Base-by-base conservation (phyloP, 169 alveolate genomes). In the Besnoitia besnoiti region DNA sequence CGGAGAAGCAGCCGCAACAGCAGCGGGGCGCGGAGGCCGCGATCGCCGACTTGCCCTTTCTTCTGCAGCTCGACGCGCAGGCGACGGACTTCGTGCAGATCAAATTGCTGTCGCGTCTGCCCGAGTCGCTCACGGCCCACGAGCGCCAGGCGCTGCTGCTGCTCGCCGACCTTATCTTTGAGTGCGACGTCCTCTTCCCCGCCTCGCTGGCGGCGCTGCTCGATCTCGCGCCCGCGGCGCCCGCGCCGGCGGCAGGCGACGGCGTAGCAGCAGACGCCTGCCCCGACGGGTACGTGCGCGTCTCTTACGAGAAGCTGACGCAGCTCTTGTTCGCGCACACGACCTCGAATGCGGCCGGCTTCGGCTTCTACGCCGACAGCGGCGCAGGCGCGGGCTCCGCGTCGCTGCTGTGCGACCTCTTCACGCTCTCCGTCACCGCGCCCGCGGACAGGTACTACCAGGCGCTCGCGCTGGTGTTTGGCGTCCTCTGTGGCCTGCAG, bases 21-120 rank as follows among this genome's bases (percentile, higher is more conserved):
- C 51, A 44, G 91, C 61, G 37, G 50, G 3, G 91, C 42, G 35
- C 4, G 55, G 85, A 37, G 30, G 82, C 40, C 7, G 67, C 24
- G 7, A 21, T 55, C 30, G 12, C 67, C n/a, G 3, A n/a, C 30
- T n/a, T 67, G 44, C 80, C 80, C 0, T 59, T 85, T 42, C 82
- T 44, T 30, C 49, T 59, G 55, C 80, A 55, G 24, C 59, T 85
- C 33, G 62, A 51, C 37, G 40, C 24, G 40, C 50, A 47, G 35
- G 76, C 91, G 21, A n/a, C 91, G n/a, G 82, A 85, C 61, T 85
- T 85, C 30, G 82, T 85, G 42, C 62, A 59, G 35, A 21, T 85
- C 0, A 62, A n/a, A 47, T 49, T 85, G 49, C 33, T 85, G 10
- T 12, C 37, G 35, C 55, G 91, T 10, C n/a, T 59, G 3, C 91